Evolutionary conservation across 2,329 filamentous ascomycete species (phyloP).

Genomic region (Colletotrichum agaves): DNA sequence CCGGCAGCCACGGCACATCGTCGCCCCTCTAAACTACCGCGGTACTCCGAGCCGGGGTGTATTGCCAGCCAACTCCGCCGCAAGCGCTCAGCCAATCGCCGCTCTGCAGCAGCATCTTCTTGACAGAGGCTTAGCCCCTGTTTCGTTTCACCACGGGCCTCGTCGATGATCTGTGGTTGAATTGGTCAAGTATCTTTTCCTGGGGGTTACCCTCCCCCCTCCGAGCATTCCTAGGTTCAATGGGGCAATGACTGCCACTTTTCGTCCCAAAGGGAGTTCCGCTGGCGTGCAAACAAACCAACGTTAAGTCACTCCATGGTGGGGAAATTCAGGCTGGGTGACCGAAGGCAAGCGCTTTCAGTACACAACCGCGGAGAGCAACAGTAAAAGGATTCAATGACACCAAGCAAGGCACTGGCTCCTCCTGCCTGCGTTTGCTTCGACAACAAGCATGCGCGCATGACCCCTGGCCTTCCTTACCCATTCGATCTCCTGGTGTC

Average conservation of each 20-base stretch:
- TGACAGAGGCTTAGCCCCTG: slow-evolving; percentile 35
- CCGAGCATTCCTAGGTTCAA: not conserved
- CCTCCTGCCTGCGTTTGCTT: slow-evolving; percentile 7
- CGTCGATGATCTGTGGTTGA: slow-evolving; percentile 29
- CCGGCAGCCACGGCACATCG: slow-evolving; percentile 29
- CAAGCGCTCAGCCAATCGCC: slow-evolving; percentile 31
- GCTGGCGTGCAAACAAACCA: slow-evolving; percentile 6
- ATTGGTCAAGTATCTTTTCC: not conserved
- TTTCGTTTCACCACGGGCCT: slow-evolving; percentile 38
- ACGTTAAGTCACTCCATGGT: slow-evolving; percentile 14
- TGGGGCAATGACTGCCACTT: not conserved
- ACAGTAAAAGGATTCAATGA: not conserved
- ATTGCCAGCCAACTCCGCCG: not conserved
- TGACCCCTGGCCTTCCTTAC: slow-evolving; percentile 16
- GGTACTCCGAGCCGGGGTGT: slow-evolving; percentile 15
- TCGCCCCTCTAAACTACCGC: slow-evolving; percentile 8
- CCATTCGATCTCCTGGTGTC: not conserved
- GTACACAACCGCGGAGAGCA: not conserved
- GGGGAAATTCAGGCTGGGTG: not conserved
- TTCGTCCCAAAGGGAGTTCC: slow-evolving; percentile 1
- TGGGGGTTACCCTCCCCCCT: not conserved
- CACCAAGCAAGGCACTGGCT: slow-evolving; percentile 20
- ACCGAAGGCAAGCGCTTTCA: no score
- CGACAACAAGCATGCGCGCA: slow-evolving; percentile 6
- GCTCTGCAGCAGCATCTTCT: slow-evolving; percentile 27